These are phyloP conservation scores for Marasmius tenuissimus DNA, from an alignment of 1,284 basidiomycete genomes.

Conservation along the genomic window DNA sequence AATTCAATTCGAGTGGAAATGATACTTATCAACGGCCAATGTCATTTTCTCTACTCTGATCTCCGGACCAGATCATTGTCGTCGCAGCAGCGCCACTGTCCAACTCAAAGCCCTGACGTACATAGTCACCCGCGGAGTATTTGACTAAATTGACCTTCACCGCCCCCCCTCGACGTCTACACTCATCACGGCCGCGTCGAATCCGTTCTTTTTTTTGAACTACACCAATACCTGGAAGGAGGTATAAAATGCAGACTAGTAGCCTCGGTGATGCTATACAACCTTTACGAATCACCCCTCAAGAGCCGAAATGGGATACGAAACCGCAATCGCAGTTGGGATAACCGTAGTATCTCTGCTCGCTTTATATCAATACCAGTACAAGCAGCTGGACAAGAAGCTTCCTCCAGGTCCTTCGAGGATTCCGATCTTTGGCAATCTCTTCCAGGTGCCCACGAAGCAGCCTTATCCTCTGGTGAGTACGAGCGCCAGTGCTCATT, in stretches of 20 bases:
- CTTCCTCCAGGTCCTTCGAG: constrained; percentile 12
- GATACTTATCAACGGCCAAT: no score
- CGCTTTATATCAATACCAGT: neutral
- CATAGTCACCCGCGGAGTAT: neutral
- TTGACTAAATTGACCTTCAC: neutral
- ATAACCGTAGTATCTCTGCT: neutral
- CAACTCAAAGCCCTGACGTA: no score
- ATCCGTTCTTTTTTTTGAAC: neutral
- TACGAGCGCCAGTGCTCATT: neutral
- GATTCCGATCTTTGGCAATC: constrained; percentile 10
- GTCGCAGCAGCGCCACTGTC: no score
- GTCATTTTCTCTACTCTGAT: no score
- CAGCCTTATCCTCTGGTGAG: neutral
- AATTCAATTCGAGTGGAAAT: no score
- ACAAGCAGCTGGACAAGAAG: neutral
- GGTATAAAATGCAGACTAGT: neutral
- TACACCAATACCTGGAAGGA: neutral
- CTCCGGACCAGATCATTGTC: no score
- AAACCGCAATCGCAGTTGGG: neutral
- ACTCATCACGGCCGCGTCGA: neutral
- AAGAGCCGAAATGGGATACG: neutral
- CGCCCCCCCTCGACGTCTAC: neutral
- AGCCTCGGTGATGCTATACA: neutral
- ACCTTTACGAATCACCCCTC: no score
- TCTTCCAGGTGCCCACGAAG: constrained; percentile 4